phyloP scores from a whole-genome alignment of 2,329 filamentous ascomycete genomes.

The Pyrenophora seminiperda region DNA sequence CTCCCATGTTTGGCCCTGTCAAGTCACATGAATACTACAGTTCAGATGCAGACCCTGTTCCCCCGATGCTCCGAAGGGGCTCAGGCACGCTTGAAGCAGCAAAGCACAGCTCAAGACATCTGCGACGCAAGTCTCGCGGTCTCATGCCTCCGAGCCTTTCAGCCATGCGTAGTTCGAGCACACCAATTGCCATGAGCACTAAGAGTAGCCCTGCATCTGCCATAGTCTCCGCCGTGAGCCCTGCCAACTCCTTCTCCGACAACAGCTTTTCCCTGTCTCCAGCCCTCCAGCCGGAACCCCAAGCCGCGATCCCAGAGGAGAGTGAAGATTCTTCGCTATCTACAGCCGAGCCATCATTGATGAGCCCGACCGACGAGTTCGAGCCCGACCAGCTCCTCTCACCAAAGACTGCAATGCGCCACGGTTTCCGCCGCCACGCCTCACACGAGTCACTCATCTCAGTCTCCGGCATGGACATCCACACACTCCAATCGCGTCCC shows the following conservation, averaged over 20 bases:
- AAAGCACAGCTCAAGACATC: conserved; percentile 12
- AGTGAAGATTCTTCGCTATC: conserved; percentile 33
- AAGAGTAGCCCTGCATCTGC: conserved; percentile 45
- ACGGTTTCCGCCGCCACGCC: conserved; percentile 64
- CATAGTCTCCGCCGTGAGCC: conserved; percentile 39
- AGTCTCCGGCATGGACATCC: conserved; percentile 85
- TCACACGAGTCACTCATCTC: conserved; percentile 93
- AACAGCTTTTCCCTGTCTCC: conserved; percentile 38
- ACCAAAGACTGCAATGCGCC: conserved; percentile 43
- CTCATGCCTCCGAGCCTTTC: conserved; percentile 39
- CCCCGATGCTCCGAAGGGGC: conserved; percentile 6
- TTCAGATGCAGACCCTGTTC: conserved; percentile 21
- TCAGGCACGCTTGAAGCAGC: conserved; percentile 10
- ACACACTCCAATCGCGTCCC: conserved; percentile 75
- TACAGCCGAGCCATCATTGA: conserved; percentile 18
- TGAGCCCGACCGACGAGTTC: conserved; percentile 33
- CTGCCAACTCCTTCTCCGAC: conserved; percentile 38
- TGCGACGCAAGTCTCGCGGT: conserved; percentile 32
- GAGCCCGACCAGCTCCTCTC: conserved; percentile 39
- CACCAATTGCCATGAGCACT: conserved; percentile 39
- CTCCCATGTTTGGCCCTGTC: conserved; percentile 64
- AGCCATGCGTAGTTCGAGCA: conserved; percentile 40
- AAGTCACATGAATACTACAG: conserved; percentile 28
- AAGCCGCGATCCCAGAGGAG: conserved; percentile 46
- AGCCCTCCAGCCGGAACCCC: conserved; percentile 26